Evolutionary conservation across 441 rosid genomes (phyloP).

Genomic region (Jatropha podagrica): DNA sequence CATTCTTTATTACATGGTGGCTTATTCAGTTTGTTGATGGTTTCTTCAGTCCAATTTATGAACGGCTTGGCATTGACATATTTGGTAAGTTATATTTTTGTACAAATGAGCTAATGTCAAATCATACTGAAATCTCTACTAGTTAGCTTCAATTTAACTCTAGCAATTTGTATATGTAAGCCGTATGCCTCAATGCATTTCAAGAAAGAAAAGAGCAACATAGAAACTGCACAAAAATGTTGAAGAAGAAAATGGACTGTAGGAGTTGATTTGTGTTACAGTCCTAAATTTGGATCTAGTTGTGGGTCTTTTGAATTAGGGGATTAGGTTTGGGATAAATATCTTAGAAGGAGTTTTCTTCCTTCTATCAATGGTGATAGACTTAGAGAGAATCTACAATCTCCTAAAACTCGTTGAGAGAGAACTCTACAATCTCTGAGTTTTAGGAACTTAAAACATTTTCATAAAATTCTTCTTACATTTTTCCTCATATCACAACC

Average conservation of each 20-base stretch:
- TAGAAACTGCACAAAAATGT: neutral
- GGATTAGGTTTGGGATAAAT: too few relatives aligned
- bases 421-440: too few relatives aligned
- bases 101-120: neutral
- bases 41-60: slow-evolving; percentile 93
- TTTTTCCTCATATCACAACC: too few relatives aligned
- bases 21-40: slow-evolving; percentile 94
- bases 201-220: neutral
- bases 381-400: too few relatives aligned
- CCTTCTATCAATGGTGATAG: too few relatives aligned
- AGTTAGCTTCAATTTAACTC: neutral
- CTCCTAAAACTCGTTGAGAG: too few relatives aligned
- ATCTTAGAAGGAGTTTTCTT: too few relatives aligned
- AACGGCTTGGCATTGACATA: slow-evolving; percentile 75
- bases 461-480: too few relatives aligned
- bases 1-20: slow-evolving; percentile 98
- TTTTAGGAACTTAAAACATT: too few relatives aligned
- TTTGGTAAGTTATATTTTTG: slow-evolving; percentile 54
- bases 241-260: neutral
- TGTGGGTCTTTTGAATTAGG: too few relatives aligned
- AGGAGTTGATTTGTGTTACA: neutral
- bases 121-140: neutral
- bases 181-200: neutral
- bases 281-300: too few relatives aligned
- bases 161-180: neutral